These are phyloP conservation scores for Recurvomyces mirabilis DNA, from an alignment of 495 filamentous ascomycete genomes.

Conservation along the genomic window DNA sequence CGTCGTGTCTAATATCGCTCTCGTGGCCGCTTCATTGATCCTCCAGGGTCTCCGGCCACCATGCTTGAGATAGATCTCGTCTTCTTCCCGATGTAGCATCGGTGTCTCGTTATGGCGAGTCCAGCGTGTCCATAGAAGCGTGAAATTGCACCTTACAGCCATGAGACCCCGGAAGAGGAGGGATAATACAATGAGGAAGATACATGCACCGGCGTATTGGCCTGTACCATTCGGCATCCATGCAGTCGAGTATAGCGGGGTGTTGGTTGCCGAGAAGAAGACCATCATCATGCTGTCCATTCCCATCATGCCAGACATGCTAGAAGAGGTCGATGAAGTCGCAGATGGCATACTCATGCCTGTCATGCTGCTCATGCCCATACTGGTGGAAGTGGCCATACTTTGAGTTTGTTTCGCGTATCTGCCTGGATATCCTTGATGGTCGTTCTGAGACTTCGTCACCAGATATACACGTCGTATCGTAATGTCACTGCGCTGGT, in stretches of 20 bases:
- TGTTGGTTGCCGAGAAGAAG: slow-evolving; percentile 55
- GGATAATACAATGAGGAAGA: slow-evolving; percentile 69
- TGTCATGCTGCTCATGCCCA: slow-evolving; percentile 3
- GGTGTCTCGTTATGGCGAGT: background rate
- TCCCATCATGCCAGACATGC: slow-evolving; percentile 7
- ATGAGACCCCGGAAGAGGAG: slow-evolving; percentile 55
- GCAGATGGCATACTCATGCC: slow-evolving; percentile 9
- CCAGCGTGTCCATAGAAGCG: background rate
- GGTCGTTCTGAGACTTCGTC: background rate
- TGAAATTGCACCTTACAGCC: slow-evolving; percentile 35
- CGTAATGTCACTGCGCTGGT: background rate
- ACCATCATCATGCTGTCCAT: slow-evolving; percentile 21
- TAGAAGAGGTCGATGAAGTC: background rate
- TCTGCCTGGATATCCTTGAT: background rate
- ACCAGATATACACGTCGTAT: background rate
- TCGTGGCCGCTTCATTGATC: background rate
- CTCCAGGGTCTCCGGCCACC: slow-evolving; percentile 7
- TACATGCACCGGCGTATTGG: slow-evolving; percentile 70
- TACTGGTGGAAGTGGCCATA: background rate
- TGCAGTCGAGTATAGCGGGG: slow-evolving; percentile 57
- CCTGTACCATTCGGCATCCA: slow-evolving; percentile 63
- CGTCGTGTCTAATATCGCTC: slow-evolving; percentile 55
- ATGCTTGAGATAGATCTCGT: background rate
- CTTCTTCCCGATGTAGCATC: background rate
- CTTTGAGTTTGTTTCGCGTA: background rate